Percentiles rank a stretch among this genome's conserved stretches.
phyloP scores from a whole-genome alignment of 2,329 filamentous ascomycete species.

The Paecilomyces sp. region DNA sequence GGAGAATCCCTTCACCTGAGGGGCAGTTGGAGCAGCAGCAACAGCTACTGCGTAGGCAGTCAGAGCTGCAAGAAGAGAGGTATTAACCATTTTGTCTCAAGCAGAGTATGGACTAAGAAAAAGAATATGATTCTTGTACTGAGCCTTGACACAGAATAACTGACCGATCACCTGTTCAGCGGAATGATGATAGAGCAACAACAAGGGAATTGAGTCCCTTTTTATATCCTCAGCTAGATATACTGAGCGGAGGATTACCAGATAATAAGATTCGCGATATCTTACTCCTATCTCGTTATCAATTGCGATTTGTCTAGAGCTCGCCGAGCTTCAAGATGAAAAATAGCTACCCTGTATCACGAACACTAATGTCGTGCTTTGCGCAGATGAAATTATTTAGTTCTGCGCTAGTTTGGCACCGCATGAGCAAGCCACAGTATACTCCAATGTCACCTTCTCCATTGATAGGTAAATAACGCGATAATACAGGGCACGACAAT shows the following conservation, averaged over 20 bases:
- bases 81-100: neutral
- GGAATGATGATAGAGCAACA: neutral
- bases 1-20: slow-evolving; percentile 15
- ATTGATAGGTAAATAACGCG: slow-evolving; percentile 31
- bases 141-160: neutral
- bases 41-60: neutral
- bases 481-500: neutral
- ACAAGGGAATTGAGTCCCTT: neutral
- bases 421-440: neutral
- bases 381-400: neutral
- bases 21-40: neutral
- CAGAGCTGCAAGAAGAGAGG: neutral
- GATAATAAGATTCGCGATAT: neutral
- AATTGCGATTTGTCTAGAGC: neutral
- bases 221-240: neutral
- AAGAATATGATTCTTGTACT: neutral
- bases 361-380: neutral
- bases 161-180: neutral
- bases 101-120: neutral
- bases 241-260: neutral
- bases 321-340: neutral
- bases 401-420: neutral
- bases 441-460: neutral
- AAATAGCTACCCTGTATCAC: neutral
- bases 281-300: neutral